Base-by-base conservation (phyloP, 2,329 filamentous ascomycete genomes). In the Colletotrichum truncatum region DNA sequence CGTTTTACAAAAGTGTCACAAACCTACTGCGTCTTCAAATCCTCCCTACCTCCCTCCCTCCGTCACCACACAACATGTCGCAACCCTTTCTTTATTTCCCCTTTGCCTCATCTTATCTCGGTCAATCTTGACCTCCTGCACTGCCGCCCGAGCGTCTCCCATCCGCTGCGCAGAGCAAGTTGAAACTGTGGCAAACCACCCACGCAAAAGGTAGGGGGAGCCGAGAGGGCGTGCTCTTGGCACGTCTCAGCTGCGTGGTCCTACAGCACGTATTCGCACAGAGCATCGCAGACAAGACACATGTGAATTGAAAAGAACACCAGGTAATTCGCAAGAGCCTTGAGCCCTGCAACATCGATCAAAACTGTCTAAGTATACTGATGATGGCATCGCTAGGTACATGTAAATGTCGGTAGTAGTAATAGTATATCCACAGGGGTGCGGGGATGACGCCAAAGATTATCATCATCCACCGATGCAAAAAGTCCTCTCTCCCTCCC, bases 391-490 rank as follows among this genome's bases (percentile, higher is more conserved):
- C 63, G 58, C 59, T 66, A 66, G 63, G 38, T 66, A 66, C 63
- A 66, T 56, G 58, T 56, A 63, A 63, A 63, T 63, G 58, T 66
- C 43, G 51, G 59, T 66, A 53, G 63, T 66, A 55, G 48, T 62
- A 55, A 53, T 64, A 52, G 63, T 64, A 64, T 66, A 58, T 66
- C 64, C 64, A 66, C 51, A 64, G 18, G 64, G 49, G 59, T 58
- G 59, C 59, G 51, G 64, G 58, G 59, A 64, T 52, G 59, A 58
- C 46, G 59, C 58, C 34, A 23, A 34, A 58, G 25, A 67, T 67
- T 66, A 67, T 65, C 62, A 54, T 66, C 66, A 67, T 66, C 63
- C 63, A 7, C 63, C 63, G 25, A 66, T 67, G 63, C 51, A 48
- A 45, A 34, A 57, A 30, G 45, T 34, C 21, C 30, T 36, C 59